Evolutionary conservation across 2,329 filamentous ascomycete species (phyloP).

Genomic region (Escovopsis sp.): DNA sequence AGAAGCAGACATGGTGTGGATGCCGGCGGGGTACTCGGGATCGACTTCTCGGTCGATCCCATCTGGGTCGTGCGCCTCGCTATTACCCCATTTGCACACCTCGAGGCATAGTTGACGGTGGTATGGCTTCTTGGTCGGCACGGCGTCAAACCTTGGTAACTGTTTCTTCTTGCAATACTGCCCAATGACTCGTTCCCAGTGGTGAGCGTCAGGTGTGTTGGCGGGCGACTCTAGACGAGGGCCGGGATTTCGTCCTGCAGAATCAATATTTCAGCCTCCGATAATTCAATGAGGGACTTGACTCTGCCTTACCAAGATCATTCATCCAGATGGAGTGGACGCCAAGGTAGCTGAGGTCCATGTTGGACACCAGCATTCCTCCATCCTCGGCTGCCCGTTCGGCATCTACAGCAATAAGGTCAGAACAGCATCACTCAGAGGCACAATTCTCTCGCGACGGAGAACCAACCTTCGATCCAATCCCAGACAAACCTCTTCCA

Average conservation of each 20-base stretch:
- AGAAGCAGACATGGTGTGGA: slow-evolving; percentile 60
- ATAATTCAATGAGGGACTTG: neutral
- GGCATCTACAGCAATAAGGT: slow-evolving; percentile 30
- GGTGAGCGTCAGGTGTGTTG: slow-evolving; percentile 29
- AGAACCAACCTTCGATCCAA: slow-evolving; percentile 48
- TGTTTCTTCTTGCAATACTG: slow-evolving; percentile 48
- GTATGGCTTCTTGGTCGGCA: slow-evolving; percentile 47
- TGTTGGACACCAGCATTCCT: slow-evolving; percentile 52
- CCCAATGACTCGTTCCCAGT: slow-evolving; percentile 49
- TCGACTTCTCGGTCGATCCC: slow-evolving; percentile 27
- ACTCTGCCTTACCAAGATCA: slow-evolving; percentile 38
- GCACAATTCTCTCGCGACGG: no score
- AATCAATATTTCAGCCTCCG: slow-evolving; percentile 2
- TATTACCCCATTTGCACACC: slow-evolving; percentile 59
- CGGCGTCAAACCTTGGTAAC: slow-evolving; percentile 48
- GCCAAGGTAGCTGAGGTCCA: slow-evolving; percentile 65
- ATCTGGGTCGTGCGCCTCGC: slow-evolving; percentile 28
- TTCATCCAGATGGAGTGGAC: slow-evolving; percentile 60
- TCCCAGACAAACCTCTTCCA: slow-evolving; percentile 72
- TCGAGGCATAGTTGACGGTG: slow-evolving; percentile 63
- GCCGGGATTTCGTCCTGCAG: slow-evolving; percentile 31
- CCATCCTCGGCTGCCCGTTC: slow-evolving; percentile 49
- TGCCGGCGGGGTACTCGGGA: slow-evolving; percentile 35
- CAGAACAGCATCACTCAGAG: slow-evolving; percentile 4
- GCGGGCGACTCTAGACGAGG: slow-evolving; percentile 32